Base-by-base conservation (phyloP, 1,284 basidiomycete genomes). In the Amylostereum areolatum region DNA sequence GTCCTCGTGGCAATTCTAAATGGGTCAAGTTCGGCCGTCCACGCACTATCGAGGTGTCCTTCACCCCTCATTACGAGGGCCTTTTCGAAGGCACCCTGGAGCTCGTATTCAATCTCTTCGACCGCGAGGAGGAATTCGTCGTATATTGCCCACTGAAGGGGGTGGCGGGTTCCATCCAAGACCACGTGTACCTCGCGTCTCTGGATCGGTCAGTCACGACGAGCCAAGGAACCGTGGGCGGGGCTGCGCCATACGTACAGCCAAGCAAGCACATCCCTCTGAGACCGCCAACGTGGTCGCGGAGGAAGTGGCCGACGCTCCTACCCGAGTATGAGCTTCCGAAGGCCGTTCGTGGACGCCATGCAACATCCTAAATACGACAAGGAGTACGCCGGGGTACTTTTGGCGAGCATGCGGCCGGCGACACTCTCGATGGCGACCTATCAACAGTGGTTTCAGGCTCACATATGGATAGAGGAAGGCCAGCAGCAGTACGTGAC, bases 381-480 rank as follows among this genome's bases (percentile, higher is more conserved):
- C 6, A 27, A 43, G 25, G 35, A 37, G 2, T 43, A 31, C 1
- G 12, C 44, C 4, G 9, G n/a, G 10, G 44, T 54, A 6, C n/a
- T 47, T 4, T 9, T 24, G 3, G 25, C n/a, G 5, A 18, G 18
- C 18, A 11, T 43, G 44, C 34, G 11, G 5, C 55, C 55, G 29
- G 28, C 27, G 12, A 33, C 33, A 48, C 65, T 77, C 36, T 64
- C 60, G 32, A 47, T 60, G 2, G 51, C 57, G 2, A 71, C 71
- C 2, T 77, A 79, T 52, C 63, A 58, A 1, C 46, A 56, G 3
- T 66, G 65, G 54, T 77, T 76, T 57, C 65, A 72, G 51, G 55
- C 65, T 6, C 51, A 77, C 48, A 51, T 79, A 1, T 70, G 67
- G 59, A 60, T 76, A 24, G 77, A 79, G 53, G 76, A 77, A 48